Base-by-base conservation (phyloP, 345 rosid genomes). In the Hypericum androsaemum region DNA sequence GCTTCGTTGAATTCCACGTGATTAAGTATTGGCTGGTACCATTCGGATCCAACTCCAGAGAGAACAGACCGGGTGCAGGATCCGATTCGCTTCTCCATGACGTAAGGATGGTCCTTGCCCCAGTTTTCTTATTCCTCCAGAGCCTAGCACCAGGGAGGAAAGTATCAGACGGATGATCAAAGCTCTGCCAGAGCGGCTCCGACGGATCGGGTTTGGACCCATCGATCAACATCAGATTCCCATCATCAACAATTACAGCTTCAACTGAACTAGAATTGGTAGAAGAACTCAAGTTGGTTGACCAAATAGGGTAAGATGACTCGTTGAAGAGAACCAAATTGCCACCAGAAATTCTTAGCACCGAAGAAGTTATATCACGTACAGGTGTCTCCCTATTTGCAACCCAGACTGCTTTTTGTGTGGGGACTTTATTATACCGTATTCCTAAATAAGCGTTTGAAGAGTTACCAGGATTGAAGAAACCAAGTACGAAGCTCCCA, bases 391-490 rank as follows among this genome's bases (percentile, higher is more conserved):
- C 46, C 12, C 46, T 43, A 44, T 44, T 44, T 44, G 48, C 48
- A n/a, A 44, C 5, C 48, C 48, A 44, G 7, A 44, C 14, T 44
- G 15, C 48, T 10, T 14, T 44, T 44, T 22, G n/a, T 14, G 6
- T 8, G 1, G 5, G 3, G 12, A 44, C 48, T 44, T n/a, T 5
- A n/a, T 44, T n/a, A 7, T 44, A 44, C 48, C 48, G 15, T 6
- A 44, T 44, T 2, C 48, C 48, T 6, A 44, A 22, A 7, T 44
- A 44, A n/a, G n/a, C n/a, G 14, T 44, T 44, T 10, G 48, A 10
- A n/a, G 48, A 44, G 48, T 12, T 44, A 44, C 48, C 48, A n/a
- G 5, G 48, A 14, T 44, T 44, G 48, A 44, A 5, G 48, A 44
- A 44, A 44, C 48, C 48, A 14, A 44, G 12, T 44, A n/a, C 48